Percentiles rank a stretch among this genome's conserved stretches.
Conservation (phyloP, 2,329 filamentous ascomycete genomes). For the Xylaria sp. region DNA sequence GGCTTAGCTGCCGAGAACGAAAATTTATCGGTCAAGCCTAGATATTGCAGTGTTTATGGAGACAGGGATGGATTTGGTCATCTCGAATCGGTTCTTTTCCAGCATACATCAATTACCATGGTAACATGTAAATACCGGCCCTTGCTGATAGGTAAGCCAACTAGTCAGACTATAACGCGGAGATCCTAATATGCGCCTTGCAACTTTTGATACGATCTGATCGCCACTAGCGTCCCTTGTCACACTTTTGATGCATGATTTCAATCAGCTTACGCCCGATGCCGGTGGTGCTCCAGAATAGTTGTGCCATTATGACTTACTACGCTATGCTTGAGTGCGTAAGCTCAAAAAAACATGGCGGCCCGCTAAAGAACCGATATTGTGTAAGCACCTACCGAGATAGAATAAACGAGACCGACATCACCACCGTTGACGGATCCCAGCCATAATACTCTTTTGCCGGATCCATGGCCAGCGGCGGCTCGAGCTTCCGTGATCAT, state of each 20-base stretch:
- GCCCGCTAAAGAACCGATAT: not conserved
- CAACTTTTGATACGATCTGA: not conserved
- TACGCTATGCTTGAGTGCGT: not conserved
- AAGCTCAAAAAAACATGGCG: not conserved
- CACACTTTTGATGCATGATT: slow-evolving; percentile 2
- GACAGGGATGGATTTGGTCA: too few relatives aligned
- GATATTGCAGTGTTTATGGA: not conserved
- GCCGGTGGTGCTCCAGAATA: not conserved
- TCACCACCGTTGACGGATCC: not conserved
- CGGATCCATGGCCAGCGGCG: not conserved
- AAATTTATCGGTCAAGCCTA: not conserved
- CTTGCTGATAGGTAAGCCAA: not conserved
- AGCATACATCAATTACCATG: not conserved
- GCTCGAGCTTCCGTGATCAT: not conserved
- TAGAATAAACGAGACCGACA: not conserved
- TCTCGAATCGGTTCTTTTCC: slow-evolving; percentile 3
- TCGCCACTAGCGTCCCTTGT: not conserved
- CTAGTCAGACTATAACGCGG: not conserved
- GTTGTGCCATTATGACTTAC: not conserved
- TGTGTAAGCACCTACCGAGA: not conserved
- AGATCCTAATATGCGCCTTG: not conserved
- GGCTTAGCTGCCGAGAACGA: not conserved
- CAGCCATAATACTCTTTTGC: not conserved
- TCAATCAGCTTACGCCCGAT: not conserved
- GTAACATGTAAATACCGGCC: not conserved